Base-by-base conservation (phyloP, 2,329 filamentous ascomycete species). In the Chrysoporthe cubensis region DNA sequence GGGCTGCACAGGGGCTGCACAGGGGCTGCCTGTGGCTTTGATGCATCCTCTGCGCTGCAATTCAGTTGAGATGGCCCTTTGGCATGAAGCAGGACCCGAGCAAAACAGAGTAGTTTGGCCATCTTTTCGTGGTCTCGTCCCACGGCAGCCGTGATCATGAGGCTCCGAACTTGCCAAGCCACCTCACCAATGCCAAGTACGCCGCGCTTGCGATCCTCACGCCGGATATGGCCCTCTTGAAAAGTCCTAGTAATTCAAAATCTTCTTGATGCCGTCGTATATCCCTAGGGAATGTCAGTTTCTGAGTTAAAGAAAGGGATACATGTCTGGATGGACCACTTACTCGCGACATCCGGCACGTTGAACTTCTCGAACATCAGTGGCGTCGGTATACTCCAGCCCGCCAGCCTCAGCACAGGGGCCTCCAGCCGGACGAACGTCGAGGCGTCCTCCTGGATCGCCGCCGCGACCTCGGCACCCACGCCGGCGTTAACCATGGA, bases 401-500 rank as follows among this genome's bases (percentile, higher is more conserved):
- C 94, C 3, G 92, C 92, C 5, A 97, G 90, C 62, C 94, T 87
- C 71, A 90, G 87, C 8, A 97, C 92, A 0, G 94, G 94, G 5
- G 94, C 94, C 75, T 97, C 94, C 40, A 97, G 80, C 3, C 90
- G 85, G 71, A 96, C 77, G 76, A 97, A 97, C 0, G 93, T 95
- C 40, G 85, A 82, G 0, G 80, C 76, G 66, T 91, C 89, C 72
- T 96, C 93, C 77, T 97, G 94, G 63, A 97, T 92, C 1, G 91
- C 91, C 0, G 94, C 93, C 1, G 94, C 93, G 0, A 97, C 90
- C 76, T 97, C 94, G 5, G 94, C 94, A 2, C 94, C 94, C 18
- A 97, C 87, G 16, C 94, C 94, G 7, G 91, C 91, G 74, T 97
- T 97, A 71, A 94, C 85, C 91, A 96, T 96, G 67, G 93, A 90